A percentile compares a stretch with the other conserved stretches of the same genome.
Conservation (phyloP, 352 stramenopile species). For the Globisporangium megalacanthum region DNA sequence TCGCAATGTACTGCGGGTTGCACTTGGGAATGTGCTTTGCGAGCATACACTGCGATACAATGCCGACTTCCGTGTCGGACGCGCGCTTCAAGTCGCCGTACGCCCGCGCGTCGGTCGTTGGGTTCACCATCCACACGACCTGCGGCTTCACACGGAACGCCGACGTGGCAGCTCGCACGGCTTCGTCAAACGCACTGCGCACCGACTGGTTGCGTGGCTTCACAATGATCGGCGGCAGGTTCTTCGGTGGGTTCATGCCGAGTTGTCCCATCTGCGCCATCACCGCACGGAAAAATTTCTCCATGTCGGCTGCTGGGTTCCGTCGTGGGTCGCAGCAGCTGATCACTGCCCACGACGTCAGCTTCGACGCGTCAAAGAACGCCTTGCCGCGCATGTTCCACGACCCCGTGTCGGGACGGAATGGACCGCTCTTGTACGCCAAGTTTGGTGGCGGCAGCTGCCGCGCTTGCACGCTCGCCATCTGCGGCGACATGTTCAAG, state of each 20-base stretch:
- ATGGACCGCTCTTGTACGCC: conserved; percentile 38
- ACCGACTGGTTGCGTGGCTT: conserved; percentile 28
- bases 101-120: conserved; percentile 28
- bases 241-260: conserved; percentile 36
- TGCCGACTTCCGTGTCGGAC: conserved; percentile 60
- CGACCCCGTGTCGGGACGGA: conserved; percentile 44
- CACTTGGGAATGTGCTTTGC: conserved; percentile 52
- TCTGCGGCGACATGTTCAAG: conserved; percentile 41
- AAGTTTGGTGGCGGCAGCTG: conserved; percentile 40
- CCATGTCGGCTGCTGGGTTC: conserved; percentile 22
- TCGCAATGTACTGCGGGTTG: conserved; percentile 62
- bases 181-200: conserved; percentile 35
- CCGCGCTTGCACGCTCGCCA: conserved; percentile 45
- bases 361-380: conserved; percentile 34
- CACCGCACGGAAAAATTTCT: conserved; percentile 55
- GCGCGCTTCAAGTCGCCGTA: conserved; percentile 74
- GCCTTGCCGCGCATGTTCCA: conserved; percentile 71
- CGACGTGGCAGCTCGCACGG: conserved; percentile 23
- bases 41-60: conserved; percentile 79
- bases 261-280: conserved; percentile 41
- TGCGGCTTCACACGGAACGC: conserved; percentile 29
- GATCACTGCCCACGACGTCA: conserved; percentile 46
- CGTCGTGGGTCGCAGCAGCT: conserved; percentile 44
- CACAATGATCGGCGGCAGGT: conserved; percentile 40
- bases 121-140: conserved; percentile 62